A percentile compares a stretch with the other conserved stretches of the same genome.
Evolutionary conservation across 2,329 filamentous ascomycete species (phyloP).

Genomic region (Arthrocladium fulminans): DNA sequence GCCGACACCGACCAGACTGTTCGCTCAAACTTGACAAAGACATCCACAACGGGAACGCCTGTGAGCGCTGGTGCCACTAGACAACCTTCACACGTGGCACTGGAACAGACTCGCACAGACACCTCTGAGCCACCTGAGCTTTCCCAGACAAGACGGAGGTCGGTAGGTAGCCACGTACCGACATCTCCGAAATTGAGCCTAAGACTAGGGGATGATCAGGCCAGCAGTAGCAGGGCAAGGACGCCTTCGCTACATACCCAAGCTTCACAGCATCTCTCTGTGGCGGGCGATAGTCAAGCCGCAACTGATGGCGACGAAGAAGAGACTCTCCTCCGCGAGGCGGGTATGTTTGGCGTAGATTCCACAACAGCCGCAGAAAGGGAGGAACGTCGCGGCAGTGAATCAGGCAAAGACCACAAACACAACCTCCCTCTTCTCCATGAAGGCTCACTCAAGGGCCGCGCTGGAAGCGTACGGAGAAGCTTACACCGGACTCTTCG

Average conservation of each 20-base stretch:
- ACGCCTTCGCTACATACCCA: conserved; percentile 19
- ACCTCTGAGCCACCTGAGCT: conserved; percentile 1
- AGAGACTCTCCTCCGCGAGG: conserved; percentile 59
- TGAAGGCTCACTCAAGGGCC: conserved; percentile 40
- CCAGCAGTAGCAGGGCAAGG: not conserved
- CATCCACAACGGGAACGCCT: not conserved
- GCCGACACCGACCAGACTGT: conserved; percentile 9
- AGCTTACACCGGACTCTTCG: conserved; percentile 84
- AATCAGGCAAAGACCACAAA: conserved; percentile 36
- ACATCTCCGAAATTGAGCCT: not conserved
- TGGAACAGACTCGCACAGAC: conserved; percentile 20
- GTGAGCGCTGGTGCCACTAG: not conserved
- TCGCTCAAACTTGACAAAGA: conserved; percentile 4
- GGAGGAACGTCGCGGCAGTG: conserved; percentile 33
- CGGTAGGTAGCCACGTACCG: conserved; percentile 1
- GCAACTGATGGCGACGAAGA: conserved; percentile 44
- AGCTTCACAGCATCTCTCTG: conserved; percentile 24
- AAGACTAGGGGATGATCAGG: not conserved
- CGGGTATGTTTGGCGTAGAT: conserved; percentile 51
- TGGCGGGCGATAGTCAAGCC: not conserved
- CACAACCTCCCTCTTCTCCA: conserved; percentile 29
- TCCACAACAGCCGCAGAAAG: conserved; percentile 27
- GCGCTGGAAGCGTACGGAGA: conserved; percentile 64
- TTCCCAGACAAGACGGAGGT: not conserved
- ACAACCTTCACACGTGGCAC: conserved; percentile 7